Conservation (phyloP, 352 stramenopile genomes). For the Albugo laibachii region DNA sequence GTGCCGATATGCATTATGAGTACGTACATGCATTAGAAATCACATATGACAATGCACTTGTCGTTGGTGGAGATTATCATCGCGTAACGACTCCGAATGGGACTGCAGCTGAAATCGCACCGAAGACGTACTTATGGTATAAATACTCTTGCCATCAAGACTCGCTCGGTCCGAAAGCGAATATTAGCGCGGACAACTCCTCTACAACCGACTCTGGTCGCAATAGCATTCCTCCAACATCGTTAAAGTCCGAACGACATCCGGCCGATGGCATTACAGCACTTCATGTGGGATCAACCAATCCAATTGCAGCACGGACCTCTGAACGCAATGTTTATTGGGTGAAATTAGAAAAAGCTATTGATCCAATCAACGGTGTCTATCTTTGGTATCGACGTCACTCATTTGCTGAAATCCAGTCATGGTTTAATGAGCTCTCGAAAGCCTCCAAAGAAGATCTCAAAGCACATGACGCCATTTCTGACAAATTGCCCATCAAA, state of each 20-base stretch:
- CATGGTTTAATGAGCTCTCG: constrained; percentile 2
- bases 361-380: constrained; percentile 32
- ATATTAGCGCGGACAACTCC: not conserved
- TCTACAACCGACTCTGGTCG: not conserved
- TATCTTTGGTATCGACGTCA: constrained; percentile 45
- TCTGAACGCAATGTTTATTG: constrained; percentile 9
- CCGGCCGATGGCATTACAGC: no score
- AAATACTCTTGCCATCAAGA: constrained; percentile 11
- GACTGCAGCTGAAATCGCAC: constrained; percentile 52
- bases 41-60: constrained; percentile 74
- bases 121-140: constrained; percentile 75
- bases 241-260: not conserved
- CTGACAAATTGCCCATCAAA: constrained; percentile 32
- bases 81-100: constrained; percentile 61
- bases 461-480: not conserved
- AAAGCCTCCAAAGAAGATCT: not conserved
- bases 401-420: not conserved
- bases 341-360: constrained; percentile 50
- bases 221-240: not conserved
- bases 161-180: not conserved
- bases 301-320: constrained; percentile 1
- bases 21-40: constrained; percentile 55
- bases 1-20: constrained; percentile 33
- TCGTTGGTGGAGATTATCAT: constrained; percentile 53
- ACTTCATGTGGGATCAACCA: no score